Base-by-base conservation (phyloP, 169 alveolate genomes). In the Cyclospora cayetanensis region DNA sequence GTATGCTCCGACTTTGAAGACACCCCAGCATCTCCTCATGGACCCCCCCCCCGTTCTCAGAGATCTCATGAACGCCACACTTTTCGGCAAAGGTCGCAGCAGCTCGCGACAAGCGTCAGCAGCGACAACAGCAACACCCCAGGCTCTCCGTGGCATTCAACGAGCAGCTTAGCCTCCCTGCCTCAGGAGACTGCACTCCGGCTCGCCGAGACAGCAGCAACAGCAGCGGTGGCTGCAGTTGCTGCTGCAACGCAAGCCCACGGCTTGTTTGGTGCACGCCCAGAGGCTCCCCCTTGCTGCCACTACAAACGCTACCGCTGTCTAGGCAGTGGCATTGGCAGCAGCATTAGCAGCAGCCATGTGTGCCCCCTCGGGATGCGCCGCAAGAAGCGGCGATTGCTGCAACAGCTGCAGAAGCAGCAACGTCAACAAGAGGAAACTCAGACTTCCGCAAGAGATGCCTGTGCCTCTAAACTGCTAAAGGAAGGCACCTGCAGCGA, bases 161-260 rank as follows among this genome's bases (percentile, higher is more conserved):
- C 77, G 4, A 65, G 77, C 37, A 65, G 77, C 77, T 22, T 65
- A 5, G 77, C 77, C 41, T 65, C 77, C 18, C 77, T 65, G 12
- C 77, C 35, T n/a, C 77, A 65, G 37, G 77, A 65, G 4, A 42
- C 77, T 25, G 77, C 77, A 5, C 77, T 65, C 18, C 77, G 77
- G 1, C 43, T 65, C 0, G 77, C 77, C 4, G 77, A 65, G 77
- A 65, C 77, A 7, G 77, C 77, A n/a, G 77, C 77, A 65, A 65
- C 77, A n/a, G 77, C 77, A 65, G 77, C 77, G 31, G 77, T 65
- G 25, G 77, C 77, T n/a, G 77, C 77, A 0, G 77, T 65, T 4
- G 77, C 77, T 65, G 77, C 77, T 65, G 77, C 77, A 25, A 27
- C 77, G 18, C 77, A 65, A 27, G 35, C 77, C 15, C 77, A 65